Evolutionary conservation across 2,329 filamentous ascomycete species (phyloP).

Genomic region (Alternaria gansuensis): DNA sequence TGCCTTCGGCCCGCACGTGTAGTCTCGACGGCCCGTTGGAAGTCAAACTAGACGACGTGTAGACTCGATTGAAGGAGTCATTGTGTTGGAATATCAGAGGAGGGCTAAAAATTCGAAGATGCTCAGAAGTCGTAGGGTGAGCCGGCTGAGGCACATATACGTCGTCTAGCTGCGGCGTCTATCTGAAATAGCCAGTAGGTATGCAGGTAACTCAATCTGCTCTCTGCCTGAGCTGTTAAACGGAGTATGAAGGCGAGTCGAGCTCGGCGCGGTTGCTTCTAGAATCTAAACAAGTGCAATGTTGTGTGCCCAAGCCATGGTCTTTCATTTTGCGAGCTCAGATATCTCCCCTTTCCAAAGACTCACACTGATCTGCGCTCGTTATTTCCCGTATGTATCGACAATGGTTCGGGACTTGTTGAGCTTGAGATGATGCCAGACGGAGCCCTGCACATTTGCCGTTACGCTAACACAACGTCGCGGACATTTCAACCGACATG

Average conservation of each 20-base stretch:
- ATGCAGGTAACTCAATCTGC: not conserved
- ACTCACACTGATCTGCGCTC: not conserved
- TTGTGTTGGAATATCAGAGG: conserved; percentile 5
- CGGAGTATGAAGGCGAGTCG: not conserved
- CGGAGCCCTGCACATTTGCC: conserved; percentile 1
- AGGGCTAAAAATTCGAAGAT: conserved; percentile 6
- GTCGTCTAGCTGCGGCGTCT: not conserved
- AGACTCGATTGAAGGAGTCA: not conserved
- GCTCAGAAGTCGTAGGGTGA: not conserved
- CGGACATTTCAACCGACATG: conserved; percentile 1
- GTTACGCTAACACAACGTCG: conserved; percentile 7
- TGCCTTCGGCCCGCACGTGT: conserved; percentile 14
- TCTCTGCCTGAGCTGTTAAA: not conserved
- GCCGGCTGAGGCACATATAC: conserved; percentile 3
- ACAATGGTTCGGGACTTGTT: conserved; percentile 4
- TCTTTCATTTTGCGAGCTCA: not conserved
- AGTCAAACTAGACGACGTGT: not conserved
- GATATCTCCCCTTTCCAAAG: not conserved
- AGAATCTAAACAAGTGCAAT: not conserved
- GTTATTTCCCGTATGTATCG: conserved; percentile 4
- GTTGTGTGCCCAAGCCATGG: not conserved
- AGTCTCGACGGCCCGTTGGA: conserved; percentile 10
- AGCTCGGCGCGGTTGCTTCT: not conserved
- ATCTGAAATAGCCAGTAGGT: not conserved
- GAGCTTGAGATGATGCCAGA: conserved; percentile 7